Percentiles rank a stretch among this genome's conserved stretches.
Evolutionary conservation across 306 rosid species (phyloP).

Genomic region (Boehmeria nivea): DNA sequence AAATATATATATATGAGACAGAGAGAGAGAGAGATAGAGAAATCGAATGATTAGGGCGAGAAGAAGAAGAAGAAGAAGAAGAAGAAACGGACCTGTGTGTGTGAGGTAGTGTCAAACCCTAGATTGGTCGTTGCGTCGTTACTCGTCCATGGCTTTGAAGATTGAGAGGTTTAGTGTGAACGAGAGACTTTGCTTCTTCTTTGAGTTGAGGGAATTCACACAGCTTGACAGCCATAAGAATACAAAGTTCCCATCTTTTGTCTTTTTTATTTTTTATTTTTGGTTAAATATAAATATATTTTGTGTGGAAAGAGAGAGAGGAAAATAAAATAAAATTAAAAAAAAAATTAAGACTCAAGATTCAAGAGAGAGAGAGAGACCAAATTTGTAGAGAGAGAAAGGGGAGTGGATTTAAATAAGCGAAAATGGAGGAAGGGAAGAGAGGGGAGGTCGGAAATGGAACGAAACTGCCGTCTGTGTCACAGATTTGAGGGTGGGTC

Average conservation of each 20-base stretch:
- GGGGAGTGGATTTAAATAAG: constrained; percentile 39
- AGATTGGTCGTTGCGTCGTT: constrained; percentile 73
- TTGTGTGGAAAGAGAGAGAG: background rate
- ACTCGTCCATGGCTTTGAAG: constrained; percentile 50
- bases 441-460: constrained; percentile 27
- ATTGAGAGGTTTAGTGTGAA: constrained; percentile 75
- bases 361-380: constrained; percentile 11
- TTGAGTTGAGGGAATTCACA: constrained; percentile 57
- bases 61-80: background rate
- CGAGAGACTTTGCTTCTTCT: constrained; percentile 43
- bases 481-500: constrained; percentile 75
- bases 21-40: background rate
- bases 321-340: no score
- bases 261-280: background rate
- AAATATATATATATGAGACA: background rate
- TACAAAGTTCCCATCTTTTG: constrained; percentile 58
- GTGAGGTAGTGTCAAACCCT: constrained; percentile 75
- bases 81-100: constrained; percentile 10
- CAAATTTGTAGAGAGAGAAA: background rate
- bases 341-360: constrained; percentile 1
- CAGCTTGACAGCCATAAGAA: constrained; percentile 35
- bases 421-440: background rate
- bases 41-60: background rate
- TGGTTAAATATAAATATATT: background rate
- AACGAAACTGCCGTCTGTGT: constrained; percentile 71